Evolutionary conservation across 805 yeast genomes (phyloP), one percentile per base, ranked within the genome.

Genomic region (Lipomyces oligophaga): DNA sequence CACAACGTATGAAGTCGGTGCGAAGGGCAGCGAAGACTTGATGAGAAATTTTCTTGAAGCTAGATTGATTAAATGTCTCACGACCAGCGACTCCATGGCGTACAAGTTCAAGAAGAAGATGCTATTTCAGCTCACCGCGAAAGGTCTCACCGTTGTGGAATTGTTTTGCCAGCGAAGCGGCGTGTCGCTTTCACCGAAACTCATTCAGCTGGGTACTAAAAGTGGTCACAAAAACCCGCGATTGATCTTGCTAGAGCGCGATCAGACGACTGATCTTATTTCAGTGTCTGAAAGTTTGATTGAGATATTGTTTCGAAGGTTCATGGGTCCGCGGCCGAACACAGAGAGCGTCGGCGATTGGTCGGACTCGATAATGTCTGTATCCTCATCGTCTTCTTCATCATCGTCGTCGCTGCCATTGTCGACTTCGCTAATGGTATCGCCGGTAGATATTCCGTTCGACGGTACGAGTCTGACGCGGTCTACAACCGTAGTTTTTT

Each of bases 81-180:
- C 45, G 24, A 36, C 39, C 16, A 43, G 41, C 10, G 47, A 41
- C 15, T 8, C 16, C 24, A n/a, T n/a, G n/a, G n/a, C n/a, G n/a
- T 18, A 25, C 26, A 30, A 32, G 34, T 50, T 52, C 41, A 36
- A 34, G 20, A 27, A 20, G 6, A 27, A 30, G 8, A 30, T 37
- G 45, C 51, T 52, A 22, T 41, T 44, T 20, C 97, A 90, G 61
- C 95, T 96, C 3, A 86, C 96, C 0, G 88, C 97, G 0, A 90
- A 90, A 60, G 97, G 97, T 1, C 79, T 87, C 5, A 80, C 87
- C 0, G 60, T 86, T 0, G 64, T 89, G 1, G 78, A 77, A 40
- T 68, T 71, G 15, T 86, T 81, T 61, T 79, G 83, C 51, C 68
- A 71, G 41, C 75, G 69, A 34, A 63, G 73, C 38, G 94, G 88